These are phyloP conservation scores for Trichoderma gamsii DNA, from an alignment of 495 filamentous ascomycete species.

Conservation along the genomic window DNA sequence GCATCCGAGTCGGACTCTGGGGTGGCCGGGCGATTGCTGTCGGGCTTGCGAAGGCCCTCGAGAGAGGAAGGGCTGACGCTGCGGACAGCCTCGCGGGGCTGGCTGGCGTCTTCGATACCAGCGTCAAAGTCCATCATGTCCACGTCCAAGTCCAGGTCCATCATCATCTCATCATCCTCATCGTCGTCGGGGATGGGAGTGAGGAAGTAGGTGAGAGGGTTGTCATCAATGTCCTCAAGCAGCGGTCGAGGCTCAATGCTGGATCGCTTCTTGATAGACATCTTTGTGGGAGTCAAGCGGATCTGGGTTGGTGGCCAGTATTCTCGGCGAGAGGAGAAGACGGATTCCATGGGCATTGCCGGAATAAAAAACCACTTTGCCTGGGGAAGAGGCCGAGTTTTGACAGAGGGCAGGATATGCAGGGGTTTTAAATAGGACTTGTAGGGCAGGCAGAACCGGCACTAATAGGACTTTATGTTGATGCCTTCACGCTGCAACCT, in stretches of 20 bases:
- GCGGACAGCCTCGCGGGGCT: slow-evolving; percentile 34
- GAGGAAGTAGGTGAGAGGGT: slow-evolving; percentile 46
- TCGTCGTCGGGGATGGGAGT: slow-evolving; percentile 34
- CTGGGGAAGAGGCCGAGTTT: not conserved
- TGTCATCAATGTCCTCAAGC: slow-evolving; percentile 35
- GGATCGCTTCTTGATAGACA: slow-evolving; percentile 6
- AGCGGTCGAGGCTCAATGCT: slow-evolving; percentile 12
- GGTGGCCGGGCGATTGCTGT: slow-evolving; percentile 19
- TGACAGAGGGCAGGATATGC: not conserved
- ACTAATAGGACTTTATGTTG: slow-evolving; percentile 11
- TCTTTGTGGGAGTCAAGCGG: not conserved
- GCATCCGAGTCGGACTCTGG: slow-evolving; percentile 28
- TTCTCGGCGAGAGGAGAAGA: slow-evolving; percentile 14
- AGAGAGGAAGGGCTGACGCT: slow-evolving; percentile 45
- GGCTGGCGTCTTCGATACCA: slow-evolving; percentile 44
- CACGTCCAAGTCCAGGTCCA: slow-evolving; percentile 22
- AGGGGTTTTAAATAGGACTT: not conserved
- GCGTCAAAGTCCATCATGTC: slow-evolving; percentile 43
- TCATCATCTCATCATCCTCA: slow-evolving; percentile 29
- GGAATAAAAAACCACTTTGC: not conserved
- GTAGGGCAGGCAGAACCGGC: not conserved
- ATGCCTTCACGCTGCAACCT: not conserved
- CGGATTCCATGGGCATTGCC: slow-evolving; percentile 14
- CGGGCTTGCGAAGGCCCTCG: slow-evolving; percentile 38
- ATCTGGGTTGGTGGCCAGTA: slow-evolving; percentile 19